Conservation (phyloP, 2,329 filamentous ascomycete genomes). For the Penicillium sp. region DNA sequence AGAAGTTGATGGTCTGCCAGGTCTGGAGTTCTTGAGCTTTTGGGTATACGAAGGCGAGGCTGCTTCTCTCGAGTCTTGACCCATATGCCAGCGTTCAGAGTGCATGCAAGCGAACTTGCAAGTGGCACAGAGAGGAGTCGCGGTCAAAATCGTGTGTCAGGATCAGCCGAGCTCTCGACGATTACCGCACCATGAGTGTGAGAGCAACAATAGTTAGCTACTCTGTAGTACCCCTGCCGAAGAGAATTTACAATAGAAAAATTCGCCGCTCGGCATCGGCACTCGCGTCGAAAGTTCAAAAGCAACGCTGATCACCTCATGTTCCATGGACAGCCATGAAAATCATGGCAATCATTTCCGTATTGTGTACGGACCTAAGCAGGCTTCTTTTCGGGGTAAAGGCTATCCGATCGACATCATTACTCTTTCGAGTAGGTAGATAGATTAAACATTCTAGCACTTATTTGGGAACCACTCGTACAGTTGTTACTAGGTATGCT, state of each 20-base stretch:
- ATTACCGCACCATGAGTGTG: background rate
- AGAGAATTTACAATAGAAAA: background rate
- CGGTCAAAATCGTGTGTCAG: background rate
- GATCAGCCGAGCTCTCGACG: background rate
- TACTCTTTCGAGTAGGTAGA: background rate
- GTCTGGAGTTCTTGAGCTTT: too few species aligned
- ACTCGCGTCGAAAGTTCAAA: background rate
- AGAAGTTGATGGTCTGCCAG: too few species aligned
- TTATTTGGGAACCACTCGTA: background rate
- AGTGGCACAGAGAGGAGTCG: conserved; percentile 2
- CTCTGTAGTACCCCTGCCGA: too few species aligned
- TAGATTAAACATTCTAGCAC: background rate
- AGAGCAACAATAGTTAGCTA: too few species aligned
- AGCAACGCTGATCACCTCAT: background rate
- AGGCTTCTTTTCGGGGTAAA: background rate
- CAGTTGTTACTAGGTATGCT: too few species aligned
- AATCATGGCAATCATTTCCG: background rate
- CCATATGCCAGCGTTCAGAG: too few species aligned
- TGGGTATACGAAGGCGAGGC: background rate
- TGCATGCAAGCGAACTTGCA: conserved; percentile 10
- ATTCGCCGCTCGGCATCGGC: background rate
- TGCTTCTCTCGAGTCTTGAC: too few species aligned
- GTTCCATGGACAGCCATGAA: background rate
- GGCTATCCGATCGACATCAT: conserved; percentile 5
- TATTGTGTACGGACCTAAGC: background rate